Base-by-base conservation (phyloP, 1,284 basidiomycete genomes). In the Ceratobasidium sp. region DNA sequence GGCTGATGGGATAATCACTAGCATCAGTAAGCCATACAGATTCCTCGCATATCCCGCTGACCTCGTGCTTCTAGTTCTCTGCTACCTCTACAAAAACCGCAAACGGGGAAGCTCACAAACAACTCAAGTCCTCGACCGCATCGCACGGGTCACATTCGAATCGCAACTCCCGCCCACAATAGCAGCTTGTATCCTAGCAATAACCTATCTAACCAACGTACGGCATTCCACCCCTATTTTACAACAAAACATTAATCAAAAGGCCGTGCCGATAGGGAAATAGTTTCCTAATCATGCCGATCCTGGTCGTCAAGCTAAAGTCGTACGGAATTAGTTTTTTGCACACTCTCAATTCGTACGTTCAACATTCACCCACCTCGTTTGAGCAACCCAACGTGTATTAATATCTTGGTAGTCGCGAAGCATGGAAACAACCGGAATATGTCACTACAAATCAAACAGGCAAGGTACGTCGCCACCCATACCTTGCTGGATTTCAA, bases 121-220 rank as follows among this genome's bases (percentile, higher is more conserved):
- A 5, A 52, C 55, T 38, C 20, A 66, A n/a, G 18, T 76, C 62
- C 64, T 76, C 2, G 18, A 16, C 10, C 60, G 73, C 0, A 27
- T 76, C 8, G 30, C 50, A 16, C 46, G 50, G 0, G 23, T 76
- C 5, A 76, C 73, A 14, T 76, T 76, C 30, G 41, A 30, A 10
- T 76, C 73, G 3, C 73, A 76, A 52, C 73, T 76, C 12, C 73
- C 73, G 2, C 73, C 73, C n/a, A 76, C 73, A 35, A 33, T 76
- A 35, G 66, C 66, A 16, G 73, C 73, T 14, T 66, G 66, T 20
- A 62, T 38, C 8, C 73, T 76, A 5, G 62, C 73, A 6, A 46
- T 67, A 12, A 62, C 59, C 18, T 76, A 66, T 30, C 66, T n/a
- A 27, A 57, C 67, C 27, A 55, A 64, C 62, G 73, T 76, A 65